Base-by-base conservation (phyloP, 148 eudicot genomes). In the Chenopodium album region DNA sequence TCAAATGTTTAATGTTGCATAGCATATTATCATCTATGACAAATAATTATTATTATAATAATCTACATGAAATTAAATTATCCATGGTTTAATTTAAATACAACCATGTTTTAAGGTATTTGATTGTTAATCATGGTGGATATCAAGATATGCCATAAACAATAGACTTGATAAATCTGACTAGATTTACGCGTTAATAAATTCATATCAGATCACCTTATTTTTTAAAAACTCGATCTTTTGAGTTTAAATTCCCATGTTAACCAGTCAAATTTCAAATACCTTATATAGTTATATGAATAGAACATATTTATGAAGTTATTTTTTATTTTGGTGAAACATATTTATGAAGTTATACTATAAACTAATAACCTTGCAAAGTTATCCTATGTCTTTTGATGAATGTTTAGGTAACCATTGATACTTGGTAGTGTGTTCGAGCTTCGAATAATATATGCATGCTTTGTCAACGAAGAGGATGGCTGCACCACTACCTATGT, bases 401-500 rank as follows among this genome's bases (percentile, higher is more conserved):
- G 73, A 71, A 34, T 71, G 73, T 34, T 32, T 37, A 71, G 73
- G 75, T 71, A 22, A 41, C 12, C 75, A 2, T 20, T 71, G 0
- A 69, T 56, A 56, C 0, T 20, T 71, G 0, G 32, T 56, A 56
- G 62, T 56, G 17, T 13, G 5, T 16, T 56, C 62, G 22, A 56
- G 19, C 62, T 56, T 56, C 62, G 13, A 56, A 17, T 56, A 17
- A 52, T 52, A 76, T 32, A 67, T 66, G 20, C 7, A n/a, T 79
- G 17, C 74, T 73, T 4, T 80, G 68, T 52, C 83, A 86, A 76
- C 54, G 23, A 70, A 80, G 84, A 90, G 44, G 7, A 41, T 90
- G 94, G 88, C 91, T 17, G 82, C 76, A 5, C 80, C 75, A 74
- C 78, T 89, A 81, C 77, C 87, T 7, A 34, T 80, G 29, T 54